phyloP scores from a whole-genome alignment of 805 yeast species.

The Saccharomycopsis javanensis region DNA sequence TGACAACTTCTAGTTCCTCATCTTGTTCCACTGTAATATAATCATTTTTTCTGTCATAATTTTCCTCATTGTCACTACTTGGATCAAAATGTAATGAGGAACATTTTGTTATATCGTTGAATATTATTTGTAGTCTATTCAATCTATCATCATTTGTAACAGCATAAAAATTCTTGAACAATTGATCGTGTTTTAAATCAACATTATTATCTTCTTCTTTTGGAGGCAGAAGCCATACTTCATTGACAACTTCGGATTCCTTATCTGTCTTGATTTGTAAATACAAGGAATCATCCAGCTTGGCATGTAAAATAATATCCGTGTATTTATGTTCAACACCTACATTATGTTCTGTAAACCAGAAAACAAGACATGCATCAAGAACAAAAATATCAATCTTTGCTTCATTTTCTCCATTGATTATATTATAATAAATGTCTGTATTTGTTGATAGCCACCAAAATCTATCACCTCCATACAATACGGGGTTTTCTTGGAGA shows the following conservation, averaged over 20 bases:
- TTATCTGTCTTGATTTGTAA: conserved; percentile 14
- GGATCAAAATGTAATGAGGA: conserved; percentile 20
- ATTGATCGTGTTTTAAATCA: neutral
- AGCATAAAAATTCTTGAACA: conserved; percentile 27
- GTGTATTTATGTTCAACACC: conserved; percentile 32
- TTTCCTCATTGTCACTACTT: conserved; percentile 4
- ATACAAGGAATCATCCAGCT: conserved; percentile 18
- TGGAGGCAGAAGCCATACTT: conserved; percentile 5
- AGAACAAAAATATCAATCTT: conserved; percentile 30
- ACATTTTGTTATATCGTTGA: conserved; percentile 30
- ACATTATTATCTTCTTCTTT: neutral
- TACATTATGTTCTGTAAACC: conserved; percentile 27
- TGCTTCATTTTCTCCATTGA: neutral
- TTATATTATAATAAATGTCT: neutral
- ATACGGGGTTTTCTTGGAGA: conserved; percentile 18
- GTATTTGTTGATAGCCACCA: conserved; percentile 9
- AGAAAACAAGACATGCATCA: conserved; percentile 29
- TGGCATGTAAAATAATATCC: conserved; percentile 20
- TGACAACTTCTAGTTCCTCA: conserved; percentile 5
- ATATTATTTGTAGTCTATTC: conserved; percentile 29
- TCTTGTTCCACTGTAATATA: neutral
- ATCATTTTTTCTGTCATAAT: neutral
- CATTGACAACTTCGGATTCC: neutral
- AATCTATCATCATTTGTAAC: conserved; percentile 31
- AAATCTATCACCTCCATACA: conserved; percentile 17